Evolutionary conservation across 805 yeast genomes (phyloP).

Genomic region (Barnettozyma pratensis): DNA sequence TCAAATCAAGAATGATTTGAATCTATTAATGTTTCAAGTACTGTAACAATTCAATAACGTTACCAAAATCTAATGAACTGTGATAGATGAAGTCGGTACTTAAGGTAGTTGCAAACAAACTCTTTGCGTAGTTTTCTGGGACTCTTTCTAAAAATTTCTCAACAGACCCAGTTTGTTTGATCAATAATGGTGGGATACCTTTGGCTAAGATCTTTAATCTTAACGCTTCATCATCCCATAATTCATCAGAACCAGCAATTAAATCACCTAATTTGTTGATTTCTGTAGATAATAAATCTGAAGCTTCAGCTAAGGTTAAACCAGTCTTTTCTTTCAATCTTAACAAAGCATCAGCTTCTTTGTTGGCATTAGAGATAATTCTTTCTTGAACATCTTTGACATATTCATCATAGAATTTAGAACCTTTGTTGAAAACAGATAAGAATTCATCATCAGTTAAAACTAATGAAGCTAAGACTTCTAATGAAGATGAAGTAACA

Average conservation of each 20-base stretch:
- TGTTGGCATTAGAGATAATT: slow-evolving; percentile 70
- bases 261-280: slow-evolving; percentile 85
- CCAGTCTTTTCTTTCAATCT: slow-evolving; percentile 60
- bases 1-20: background rate
- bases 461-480: slow-evolving; percentile 90
- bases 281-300: slow-evolving; percentile 78
- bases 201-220: slow-evolving; percentile 71
- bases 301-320: slow-evolving; percentile 55
- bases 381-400: slow-evolving; percentile 78
- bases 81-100: slow-evolving; percentile 25
- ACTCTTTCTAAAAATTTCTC: slow-evolving; percentile 67
- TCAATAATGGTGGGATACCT: slow-evolving; percentile 72
- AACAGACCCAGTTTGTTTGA: slow-evolving; percentile 67
- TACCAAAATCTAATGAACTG: slow-evolving; percentile 21
- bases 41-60: slow-evolving; percentile 25
- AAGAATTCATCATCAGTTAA: slow-evolving; percentile 82
- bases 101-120: slow-evolving; percentile 49
- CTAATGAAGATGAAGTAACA: slow-evolving; percentile 93
- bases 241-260: slow-evolving; percentile 75
- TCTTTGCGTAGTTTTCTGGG: slow-evolving; percentile 82
- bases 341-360: slow-evolving; percentile 88
- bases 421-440: slow-evolving; percentile 64
- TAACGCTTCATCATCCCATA: slow-evolving; percentile 75
- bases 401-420: slow-evolving; percentile 75
- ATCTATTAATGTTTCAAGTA: slow-evolving; percentile 16